Base-by-base conservation (phyloP, 306 rosid genomes). In the Trifolium repens region DNA sequence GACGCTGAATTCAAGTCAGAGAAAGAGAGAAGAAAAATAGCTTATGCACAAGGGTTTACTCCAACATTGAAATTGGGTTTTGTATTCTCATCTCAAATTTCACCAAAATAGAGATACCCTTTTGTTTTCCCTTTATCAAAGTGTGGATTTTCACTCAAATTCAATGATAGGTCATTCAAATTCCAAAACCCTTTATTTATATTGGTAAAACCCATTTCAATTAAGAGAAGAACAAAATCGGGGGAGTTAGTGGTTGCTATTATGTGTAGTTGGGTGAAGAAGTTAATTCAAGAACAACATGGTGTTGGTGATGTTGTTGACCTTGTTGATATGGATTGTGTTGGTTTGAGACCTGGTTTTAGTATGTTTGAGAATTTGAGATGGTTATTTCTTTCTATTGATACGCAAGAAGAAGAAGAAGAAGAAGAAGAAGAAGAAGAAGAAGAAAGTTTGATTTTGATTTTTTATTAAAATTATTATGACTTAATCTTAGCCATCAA, bases 321-420 rank as follows among this genome's bases (percentile, higher is more conserved):
- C 88, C 87, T 94, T 49, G 19, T 17, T 17, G 97, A 94, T 72
- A 90, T 92, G 98, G 97, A 90, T 47, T 94, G 98, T 77, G 98
- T 94, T 9, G 98, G 98, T 24, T 80, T 94, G 87, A 88, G 87
- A 74, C 97, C 98, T 68, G 86, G 86, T 75, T 94, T 94, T 68
- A 91, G 96, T 86, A 90, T 91, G 97, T 85, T 87, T 73, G 98
- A 94, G 87, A 94, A 94, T n/a, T n/a, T n/a, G n/a, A n/a, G n/a
- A n/a, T n/a, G 84, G 94, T 91, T 73, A 89, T 94, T 78, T 91
- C 96, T 15, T 76, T 94, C 90, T 94, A 94, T 61, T 94, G 98
- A n/a, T n/a, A n/a, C n/a, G n/a, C n/a, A n/a, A n/a, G n/a, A n/a
- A n/a, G n/a, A n/a, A n/a, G n/a, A n/a, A n/a, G n/a, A n/a, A n/a